Conservation (phyloP, 2,329 filamentous ascomycete genomes). For the Gliomastix tumulicola region DNA sequence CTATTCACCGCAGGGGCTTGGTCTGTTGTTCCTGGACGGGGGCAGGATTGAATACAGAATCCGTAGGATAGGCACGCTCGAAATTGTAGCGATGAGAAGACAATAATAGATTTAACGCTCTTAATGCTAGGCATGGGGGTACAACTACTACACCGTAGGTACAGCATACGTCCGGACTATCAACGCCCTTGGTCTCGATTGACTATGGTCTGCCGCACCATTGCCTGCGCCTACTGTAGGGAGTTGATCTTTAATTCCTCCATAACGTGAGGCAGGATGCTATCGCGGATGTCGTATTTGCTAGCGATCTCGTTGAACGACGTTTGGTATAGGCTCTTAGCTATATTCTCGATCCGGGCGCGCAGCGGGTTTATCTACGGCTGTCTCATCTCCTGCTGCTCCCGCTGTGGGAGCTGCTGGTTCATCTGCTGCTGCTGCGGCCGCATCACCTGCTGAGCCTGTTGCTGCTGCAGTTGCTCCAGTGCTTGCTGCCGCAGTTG, state of each 20-base stretch:
- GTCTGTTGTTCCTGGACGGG: slow-evolving; percentile 7
- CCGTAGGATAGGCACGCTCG: too few species aligned
- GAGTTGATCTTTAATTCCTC: slow-evolving; percentile 38
- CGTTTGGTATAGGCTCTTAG: slow-evolving; percentile 28
- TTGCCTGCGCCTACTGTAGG: slow-evolving; percentile 24
- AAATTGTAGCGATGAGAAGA: too few species aligned
- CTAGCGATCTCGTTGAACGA: slow-evolving; percentile 22
- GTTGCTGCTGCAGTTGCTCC: slow-evolving; percentile 19
- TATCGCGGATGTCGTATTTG: slow-evolving; percentile 32
- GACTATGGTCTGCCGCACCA: slow-evolving; percentile 21
- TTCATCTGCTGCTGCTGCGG: slow-evolving; percentile 17
- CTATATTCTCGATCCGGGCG: slow-evolving; percentile 7
- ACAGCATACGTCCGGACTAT: too few species aligned
- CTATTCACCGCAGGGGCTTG: slow-evolving; percentile 12
- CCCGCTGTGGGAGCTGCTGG: slow-evolving; percentile 15
- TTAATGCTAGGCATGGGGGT: too few species aligned
- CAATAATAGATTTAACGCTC: too few species aligned
- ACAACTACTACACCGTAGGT: too few species aligned
- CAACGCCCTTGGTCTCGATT: too few species aligned
- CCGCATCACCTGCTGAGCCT: slow-evolving; percentile 23
- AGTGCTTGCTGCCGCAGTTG: slow-evolving; percentile 21
- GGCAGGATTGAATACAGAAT: too few species aligned
- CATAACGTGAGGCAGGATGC: slow-evolving; percentile 37
- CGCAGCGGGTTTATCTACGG: slow-evolving; percentile 9
- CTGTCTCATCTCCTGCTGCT: slow-evolving; percentile 13